phyloP scores from a whole-genome alignment of 1,284 basidiomycete genomes.

The Rhodotorula sp. region DNA sequence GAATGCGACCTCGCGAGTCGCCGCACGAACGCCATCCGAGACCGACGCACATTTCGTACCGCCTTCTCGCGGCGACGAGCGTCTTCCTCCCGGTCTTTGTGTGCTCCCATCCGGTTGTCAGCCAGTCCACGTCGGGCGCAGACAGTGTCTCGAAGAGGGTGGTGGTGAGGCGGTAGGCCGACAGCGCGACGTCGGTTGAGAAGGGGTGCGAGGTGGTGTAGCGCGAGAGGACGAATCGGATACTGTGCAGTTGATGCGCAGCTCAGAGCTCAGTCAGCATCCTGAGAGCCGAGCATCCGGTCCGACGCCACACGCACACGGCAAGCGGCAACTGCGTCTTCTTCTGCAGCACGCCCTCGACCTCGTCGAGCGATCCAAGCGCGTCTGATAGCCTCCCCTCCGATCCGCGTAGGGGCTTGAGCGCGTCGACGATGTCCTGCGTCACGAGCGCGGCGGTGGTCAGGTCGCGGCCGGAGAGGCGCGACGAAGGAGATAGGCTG shows the following conservation, averaged over 20 bases:
- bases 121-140: neutral
- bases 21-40: neutral
- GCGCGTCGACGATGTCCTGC: neutral
- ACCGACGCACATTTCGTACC: slow-evolving; percentile 1
- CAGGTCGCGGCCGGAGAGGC: neutral
- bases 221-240: neutral
- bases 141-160: neutral
- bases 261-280: neutral
- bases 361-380: neutral
- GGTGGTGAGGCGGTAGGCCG: neutral
- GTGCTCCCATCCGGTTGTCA: neutral
- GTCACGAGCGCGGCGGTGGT: neutral
- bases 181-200: neutral
- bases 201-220: slow-evolving; percentile 4
- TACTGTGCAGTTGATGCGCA: neutral
- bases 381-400: neutral
- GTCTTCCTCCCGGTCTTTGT: neutral
- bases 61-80: neutral
- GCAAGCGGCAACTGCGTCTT: neutral
- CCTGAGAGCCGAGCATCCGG: too few species aligned
- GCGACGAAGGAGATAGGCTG: too few species aligned
- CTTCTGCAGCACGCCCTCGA: neutral
- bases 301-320: neutral
- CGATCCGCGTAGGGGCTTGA: neutral
- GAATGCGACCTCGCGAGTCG: too few species aligned